These are phyloP conservation scores for Ceratocystis ficicola DNA, from an alignment of 2,329 filamentous ascomycete genomes.

Conservation along the genomic window DNA sequence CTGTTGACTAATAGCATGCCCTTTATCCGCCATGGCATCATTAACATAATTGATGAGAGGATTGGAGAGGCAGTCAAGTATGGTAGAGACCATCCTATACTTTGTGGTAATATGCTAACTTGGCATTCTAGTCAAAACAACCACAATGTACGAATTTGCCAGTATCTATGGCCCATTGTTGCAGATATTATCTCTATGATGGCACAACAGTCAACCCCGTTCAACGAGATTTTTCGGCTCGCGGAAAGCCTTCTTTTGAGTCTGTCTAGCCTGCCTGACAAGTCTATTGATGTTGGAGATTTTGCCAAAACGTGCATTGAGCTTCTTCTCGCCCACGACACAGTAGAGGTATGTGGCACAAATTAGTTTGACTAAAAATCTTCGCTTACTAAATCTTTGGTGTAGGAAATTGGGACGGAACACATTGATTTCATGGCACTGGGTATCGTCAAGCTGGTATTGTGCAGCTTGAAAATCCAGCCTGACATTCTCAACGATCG, in stretches of 20 bases:
- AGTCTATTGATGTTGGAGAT: constrained; percentile 1
- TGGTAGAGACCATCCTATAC: not conserved
- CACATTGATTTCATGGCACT: constrained; percentile 1
- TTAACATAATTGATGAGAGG: constrained; percentile 27
- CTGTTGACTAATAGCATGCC: constrained; percentile 25
- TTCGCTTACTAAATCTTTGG: not conserved
- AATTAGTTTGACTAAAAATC: too few species aligned
- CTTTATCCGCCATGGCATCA: constrained; percentile 29
- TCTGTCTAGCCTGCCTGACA: not conserved
- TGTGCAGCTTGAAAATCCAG: constrained; percentile 7
- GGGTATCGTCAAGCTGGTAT: not conserved
- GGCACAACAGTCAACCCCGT: constrained; percentile 27
- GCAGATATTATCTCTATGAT: constrained; percentile 30
- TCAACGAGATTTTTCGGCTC: constrained; percentile 26
- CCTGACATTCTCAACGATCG: not conserved
- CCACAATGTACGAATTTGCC: constrained; percentile 22
- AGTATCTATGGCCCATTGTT: constrained; percentile 29
- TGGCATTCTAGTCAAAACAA: constrained; percentile 15
- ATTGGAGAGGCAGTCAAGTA: not conserved
- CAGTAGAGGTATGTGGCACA: not conserved
- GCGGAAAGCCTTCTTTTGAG: not conserved
- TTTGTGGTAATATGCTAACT: not conserved
- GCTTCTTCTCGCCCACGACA: not conserved
- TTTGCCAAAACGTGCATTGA: not conserved
- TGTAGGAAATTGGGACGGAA: constrained; percentile 2